Conservation (phyloP, 129 eudicot genomes). For the Flaveria ramosissima region DNA sequence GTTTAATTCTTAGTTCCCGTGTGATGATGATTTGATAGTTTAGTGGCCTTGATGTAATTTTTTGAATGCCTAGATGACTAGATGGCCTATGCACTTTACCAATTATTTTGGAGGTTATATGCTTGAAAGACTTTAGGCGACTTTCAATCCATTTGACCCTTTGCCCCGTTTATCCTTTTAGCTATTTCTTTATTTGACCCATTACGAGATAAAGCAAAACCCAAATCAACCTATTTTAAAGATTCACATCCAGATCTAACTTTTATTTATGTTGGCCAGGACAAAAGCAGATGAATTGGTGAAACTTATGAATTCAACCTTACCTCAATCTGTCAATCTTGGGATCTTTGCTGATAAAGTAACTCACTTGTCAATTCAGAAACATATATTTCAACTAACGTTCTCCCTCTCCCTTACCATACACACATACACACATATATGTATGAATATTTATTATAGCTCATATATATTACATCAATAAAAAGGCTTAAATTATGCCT, state of each 20-base stretch:
- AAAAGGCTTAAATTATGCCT: slow-evolving; percentile 14
- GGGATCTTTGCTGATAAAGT: slow-evolving; percentile 82
- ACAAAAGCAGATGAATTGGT: slow-evolving; percentile 59
- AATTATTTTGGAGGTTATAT: background rate
- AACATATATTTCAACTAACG: background rate
- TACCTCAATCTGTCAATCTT: slow-evolving; percentile 66
- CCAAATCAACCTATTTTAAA: background rate
- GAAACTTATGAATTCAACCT: slow-evolving; percentile 52
- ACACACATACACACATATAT: background rate
- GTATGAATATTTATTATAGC: background rate
- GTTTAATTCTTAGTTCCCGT: background rate
- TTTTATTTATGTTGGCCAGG: slow-evolving; percentile 42
- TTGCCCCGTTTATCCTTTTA: background rate
- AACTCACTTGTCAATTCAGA: slow-evolving; percentile 21
- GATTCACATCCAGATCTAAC: background rate
- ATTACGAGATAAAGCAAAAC: background rate
- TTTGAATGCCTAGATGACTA: background rate
- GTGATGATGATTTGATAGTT: background rate
- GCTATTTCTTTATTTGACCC: background rate
- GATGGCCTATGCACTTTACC: background rate
- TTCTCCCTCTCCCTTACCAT: background rate
- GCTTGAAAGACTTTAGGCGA: background rate
- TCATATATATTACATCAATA: background rate
- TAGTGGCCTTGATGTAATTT: background rate
- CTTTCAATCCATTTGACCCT: background rate